Base-by-base conservation (phyloP, 2,329 filamentous ascomycete species). In the Aureobasidium sp. region DNA sequence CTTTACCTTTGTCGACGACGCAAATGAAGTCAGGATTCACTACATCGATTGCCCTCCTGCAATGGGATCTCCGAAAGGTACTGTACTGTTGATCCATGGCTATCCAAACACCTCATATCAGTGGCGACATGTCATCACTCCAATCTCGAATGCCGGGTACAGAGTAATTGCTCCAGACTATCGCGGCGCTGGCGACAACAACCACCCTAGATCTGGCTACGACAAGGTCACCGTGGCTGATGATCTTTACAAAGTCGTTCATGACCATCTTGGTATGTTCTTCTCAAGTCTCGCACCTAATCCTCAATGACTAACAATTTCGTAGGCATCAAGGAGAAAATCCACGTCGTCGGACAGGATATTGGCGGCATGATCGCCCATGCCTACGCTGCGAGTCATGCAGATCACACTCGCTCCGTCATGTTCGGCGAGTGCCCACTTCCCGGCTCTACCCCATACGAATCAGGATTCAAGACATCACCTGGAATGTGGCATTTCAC, bases 351-450 rank as follows among this genome's bases (percentile, higher is more conserved):
- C 0, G 82, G 82, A 13, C 80, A 85, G 60, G 82, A 84, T 64
- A 84, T 84, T 25, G 81, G 82, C 25, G 81, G 81, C 47, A 84
- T 84, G 81, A 77, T 84, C 36, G 79, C 80, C 0, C 79, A 80
- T 65, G 77, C 80, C 4, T 81, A 81, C 66, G 80, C 77, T 4
- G 70, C 74, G 2, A 76, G 73, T 2, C 80, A 78, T 53, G 72
- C 80, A 0, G 69, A 75, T 4, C 69, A 75, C 47, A 74, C 77
- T 0, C 73, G 72, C 3, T 80, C 74, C 54, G 74, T 83, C n/a
- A 78, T 72, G 18, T 82, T 78, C 78, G 81, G 79, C 20, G 80
- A 83, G 68, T 81, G 78, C 66, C 80, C 79, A 2, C 72, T 84
- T 1, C 81, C 81, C 8, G 74, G 79, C 36, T 76, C 77, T 0